Conservation (phyloP, 768 basidiomycete genomes). For the Panellus pusillus region DNA sequence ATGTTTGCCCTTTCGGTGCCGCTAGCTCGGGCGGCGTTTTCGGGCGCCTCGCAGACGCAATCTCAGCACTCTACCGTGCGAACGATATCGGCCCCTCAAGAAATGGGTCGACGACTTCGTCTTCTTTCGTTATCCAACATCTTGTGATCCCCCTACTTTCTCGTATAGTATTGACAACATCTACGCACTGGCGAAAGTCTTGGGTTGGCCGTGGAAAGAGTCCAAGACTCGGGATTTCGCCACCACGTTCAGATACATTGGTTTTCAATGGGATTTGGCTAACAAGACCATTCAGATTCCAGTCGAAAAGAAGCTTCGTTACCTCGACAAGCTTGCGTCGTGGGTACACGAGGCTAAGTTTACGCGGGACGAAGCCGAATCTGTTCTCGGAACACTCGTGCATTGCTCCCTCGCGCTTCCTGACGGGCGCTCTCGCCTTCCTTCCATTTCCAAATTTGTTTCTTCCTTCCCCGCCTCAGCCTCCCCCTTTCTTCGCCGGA, state of each 20-base stretch:
- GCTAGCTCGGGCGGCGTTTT: constrained; percentile 31
- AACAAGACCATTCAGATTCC: constrained; percentile 32
- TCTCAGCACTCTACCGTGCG: constrained; percentile 25
- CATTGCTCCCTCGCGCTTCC: constrained; percentile 35
- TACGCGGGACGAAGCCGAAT: constrained; percentile 24
- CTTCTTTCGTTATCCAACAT: constrained; percentile 24
- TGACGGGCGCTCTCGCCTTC: constrained; percentile 29
- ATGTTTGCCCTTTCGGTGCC: constrained; percentile 30
- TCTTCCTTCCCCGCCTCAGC: constrained; percentile 22
- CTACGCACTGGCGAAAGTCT: constrained; percentile 28
- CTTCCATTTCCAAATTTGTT: constrained; percentile 28
- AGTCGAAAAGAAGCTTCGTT: constrained; percentile 29
- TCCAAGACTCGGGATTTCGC: constrained; percentile 31
- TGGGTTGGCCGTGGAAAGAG: constrained; percentile 33
- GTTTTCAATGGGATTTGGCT: constrained; percentile 36
- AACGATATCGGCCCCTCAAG: constrained; percentile 14
- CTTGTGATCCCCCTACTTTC: constrained; percentile 4
- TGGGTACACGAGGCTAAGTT: constrained; percentile 20
- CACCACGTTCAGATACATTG: constrained; percentile 33
- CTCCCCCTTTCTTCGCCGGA: too few species aligned
- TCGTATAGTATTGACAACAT: constrained; percentile 33
- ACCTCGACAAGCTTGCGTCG: constrained; percentile 11
- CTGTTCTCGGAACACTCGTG: constrained; percentile 34
- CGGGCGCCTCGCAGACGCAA: constrained; percentile 32
- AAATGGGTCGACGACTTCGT: constrained; percentile 34